Conservation (phyloP, 1,284 basidiomycete genomes). For the Paramarasmius palmivorus region DNA sequence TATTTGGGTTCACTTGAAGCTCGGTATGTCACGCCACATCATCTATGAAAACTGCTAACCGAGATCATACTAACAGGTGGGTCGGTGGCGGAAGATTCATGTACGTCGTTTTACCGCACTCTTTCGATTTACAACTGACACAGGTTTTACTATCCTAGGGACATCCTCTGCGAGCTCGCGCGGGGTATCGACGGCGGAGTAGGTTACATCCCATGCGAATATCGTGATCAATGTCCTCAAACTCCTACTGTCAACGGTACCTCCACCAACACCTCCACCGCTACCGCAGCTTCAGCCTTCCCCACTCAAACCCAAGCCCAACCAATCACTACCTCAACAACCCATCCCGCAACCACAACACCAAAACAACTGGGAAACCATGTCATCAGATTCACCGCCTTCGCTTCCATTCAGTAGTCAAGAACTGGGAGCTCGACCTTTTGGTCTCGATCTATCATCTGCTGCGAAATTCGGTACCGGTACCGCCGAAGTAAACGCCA, state of each 20-base stretch:
- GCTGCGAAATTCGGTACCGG: too few species aligned
- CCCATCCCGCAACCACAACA: too few species aligned
- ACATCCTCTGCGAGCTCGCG: slow-evolving; percentile 13
- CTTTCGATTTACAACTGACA: background rate
- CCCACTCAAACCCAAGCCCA: too few species aligned
- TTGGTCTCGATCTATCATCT: too few species aligned
- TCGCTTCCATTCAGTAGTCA: too few species aligned
- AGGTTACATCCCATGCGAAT: background rate
- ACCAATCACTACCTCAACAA: too few species aligned
- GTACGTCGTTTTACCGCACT: slow-evolving; percentile 4
- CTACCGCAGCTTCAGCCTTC: too few species aligned
- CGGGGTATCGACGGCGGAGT: slow-evolving; percentile 2
- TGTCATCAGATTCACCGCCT: too few species aligned
- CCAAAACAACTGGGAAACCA: too few species aligned
- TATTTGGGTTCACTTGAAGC: slow-evolving; percentile 8
- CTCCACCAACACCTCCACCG: too few species aligned
- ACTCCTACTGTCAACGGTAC: background rate
- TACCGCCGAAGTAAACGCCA: too few species aligned
- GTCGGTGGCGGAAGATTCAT: slow-evolving; percentile 13
- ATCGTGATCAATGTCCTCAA: background rate
- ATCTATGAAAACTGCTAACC: background rate
- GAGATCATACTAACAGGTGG: slow-evolving; percentile 6
- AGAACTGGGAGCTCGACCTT: too few species aligned
- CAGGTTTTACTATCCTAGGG: slow-evolving; percentile 1
- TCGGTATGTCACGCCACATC: background rate